Evolutionary conservation across 768 basidiomycete species (phyloP).

Genomic region (Termitomyces eurrhizus): DNA sequence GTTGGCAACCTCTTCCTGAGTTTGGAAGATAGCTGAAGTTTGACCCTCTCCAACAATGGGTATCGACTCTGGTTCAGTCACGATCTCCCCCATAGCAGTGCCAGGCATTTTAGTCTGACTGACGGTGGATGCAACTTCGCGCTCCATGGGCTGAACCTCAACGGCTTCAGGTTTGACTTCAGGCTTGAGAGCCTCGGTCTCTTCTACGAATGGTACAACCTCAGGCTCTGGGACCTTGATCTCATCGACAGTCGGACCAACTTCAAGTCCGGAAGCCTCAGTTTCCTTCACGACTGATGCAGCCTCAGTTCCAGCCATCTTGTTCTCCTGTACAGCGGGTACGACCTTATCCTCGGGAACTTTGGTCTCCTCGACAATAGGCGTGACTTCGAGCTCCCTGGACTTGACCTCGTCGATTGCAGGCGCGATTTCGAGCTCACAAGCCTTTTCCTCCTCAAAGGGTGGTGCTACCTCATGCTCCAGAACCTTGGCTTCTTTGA

Average conservation of each 20-base stretch:
- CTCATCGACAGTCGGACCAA: background rate
- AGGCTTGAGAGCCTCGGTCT: slow-evolving; percentile 2
- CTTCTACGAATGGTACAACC: slow-evolving; percentile 1
- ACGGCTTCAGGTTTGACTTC: background rate
- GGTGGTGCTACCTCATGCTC: background rate
- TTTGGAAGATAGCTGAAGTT: background rate
- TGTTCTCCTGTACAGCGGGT: background rate
- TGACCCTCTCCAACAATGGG: background rate
- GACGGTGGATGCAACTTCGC: background rate
- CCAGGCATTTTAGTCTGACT: background rate
- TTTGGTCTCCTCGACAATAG: background rate
- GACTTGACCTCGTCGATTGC: background rate
- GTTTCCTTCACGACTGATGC: background rate
- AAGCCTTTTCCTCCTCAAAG: background rate
- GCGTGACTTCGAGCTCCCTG: background rate
- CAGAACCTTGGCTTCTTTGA: background rate
- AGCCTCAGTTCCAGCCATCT: background rate
- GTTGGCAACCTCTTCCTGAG: background rate
- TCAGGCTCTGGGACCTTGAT: background rate
- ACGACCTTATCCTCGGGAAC: background rate
- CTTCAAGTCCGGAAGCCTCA: slow-evolving; percentile 4
- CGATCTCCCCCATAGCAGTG: background rate
- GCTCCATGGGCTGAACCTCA: slow-evolving; percentile 5
- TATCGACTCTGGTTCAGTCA: background rate
- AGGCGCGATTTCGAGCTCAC: background rate